Evolutionary conservation across 768 basidiomycete genomes (phyloP).

Genomic region (Boletellus emodensis): DNA sequence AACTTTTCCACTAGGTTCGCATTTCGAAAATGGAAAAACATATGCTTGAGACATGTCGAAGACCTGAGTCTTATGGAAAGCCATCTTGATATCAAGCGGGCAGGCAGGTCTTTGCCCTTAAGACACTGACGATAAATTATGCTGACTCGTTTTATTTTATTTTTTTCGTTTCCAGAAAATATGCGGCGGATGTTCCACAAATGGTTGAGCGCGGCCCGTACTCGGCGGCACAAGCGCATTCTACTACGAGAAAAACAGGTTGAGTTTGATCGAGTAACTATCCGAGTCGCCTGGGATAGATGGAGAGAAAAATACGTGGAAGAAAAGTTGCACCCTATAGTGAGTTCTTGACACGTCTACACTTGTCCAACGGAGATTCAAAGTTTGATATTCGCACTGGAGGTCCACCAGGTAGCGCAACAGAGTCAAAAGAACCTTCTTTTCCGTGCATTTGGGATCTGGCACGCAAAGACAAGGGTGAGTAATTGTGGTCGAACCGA

Average conservation of each 20-base stretch:
- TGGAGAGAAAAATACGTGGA: conserved; percentile 75
- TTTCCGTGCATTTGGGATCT: conserved; percentile 65
- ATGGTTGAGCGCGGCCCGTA: conserved; percentile 62
- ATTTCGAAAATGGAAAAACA: conserved; percentile 67
- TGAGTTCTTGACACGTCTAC: conserved; percentile 29
- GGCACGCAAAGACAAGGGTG: conserved; percentile 75
- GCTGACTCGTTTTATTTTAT: background rate
- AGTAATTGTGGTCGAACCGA: conserved; percentile 12
- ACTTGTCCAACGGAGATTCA: background rate
- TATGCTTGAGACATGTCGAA: conserved; percentile 61
- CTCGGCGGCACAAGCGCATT: conserved; percentile 56
- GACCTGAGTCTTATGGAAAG: conserved; percentile 79
- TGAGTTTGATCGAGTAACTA: conserved; percentile 49
- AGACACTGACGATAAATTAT: background rate
- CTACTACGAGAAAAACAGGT: conserved; percentile 59
- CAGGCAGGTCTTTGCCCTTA: conserved; percentile 45
- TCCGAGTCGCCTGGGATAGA: conserved; percentile 66
- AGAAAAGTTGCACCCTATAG: conserved; percentile 61
- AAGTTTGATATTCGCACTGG: conserved; percentile 8
- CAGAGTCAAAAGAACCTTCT: conserved; percentile 58
- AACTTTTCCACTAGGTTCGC: conserved; percentile 40
- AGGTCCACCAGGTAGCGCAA: conserved; percentile 46
- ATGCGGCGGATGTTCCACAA: conserved; percentile 64
- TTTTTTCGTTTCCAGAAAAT: conserved; percentile 43
- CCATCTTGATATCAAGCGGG: conserved; percentile 73